Base-by-base conservation (phyloP, 306 rosid species). In the Potentilla sterilis region DNA sequence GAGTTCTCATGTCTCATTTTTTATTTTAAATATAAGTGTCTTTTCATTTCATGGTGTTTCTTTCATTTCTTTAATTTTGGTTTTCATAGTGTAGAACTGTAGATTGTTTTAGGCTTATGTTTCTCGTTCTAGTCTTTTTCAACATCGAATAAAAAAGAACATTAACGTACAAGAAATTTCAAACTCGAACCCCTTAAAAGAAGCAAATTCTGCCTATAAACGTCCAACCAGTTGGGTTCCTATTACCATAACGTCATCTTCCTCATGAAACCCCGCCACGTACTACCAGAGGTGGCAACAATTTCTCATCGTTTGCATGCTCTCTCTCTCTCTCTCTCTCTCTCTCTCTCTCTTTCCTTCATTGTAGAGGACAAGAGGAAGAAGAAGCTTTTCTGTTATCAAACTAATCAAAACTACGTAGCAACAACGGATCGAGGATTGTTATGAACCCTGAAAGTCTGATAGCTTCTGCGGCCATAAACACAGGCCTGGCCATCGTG, bases 401-500 rank as follows among this genome's bases (percentile, higher is more conserved):
- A 40, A 42, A 42, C 28, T 34, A 43, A 67, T 4, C 51, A 59
- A 28, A 15, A 6, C 6, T 15, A 14, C 3, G 14, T 44, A 48
- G 54, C 21, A 10, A 43, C 49, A 2, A 11, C 55, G 9, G 11
- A 54, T 54, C 61, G 61, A 19, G 48, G 48, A 37, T 37, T 44
- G 10, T 52, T n/a, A 57, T 94, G 98, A 80, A 88, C 57, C 80
- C 89, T 9, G 85, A 80, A 18, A 82, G 98, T 72, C 89, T 94
- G 11, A 28, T 90, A 7, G 97, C 98, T 41, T 94, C 97, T 2
- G 96, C 97, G 22, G 82, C 88, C 76, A 87, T 90, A 63, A 94
- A 94, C 95, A 81, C 90, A 59, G 96, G 96, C 4, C 54, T 90
- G 61, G 95, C 98, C 41, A 24, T 90, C n/a, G 68, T 92, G 16